These are phyloP conservation scores for Hygrophoropsis aurantiaca DNA, from an alignment of 768 basidiomycete species.

Conservation along the genomic window DNA sequence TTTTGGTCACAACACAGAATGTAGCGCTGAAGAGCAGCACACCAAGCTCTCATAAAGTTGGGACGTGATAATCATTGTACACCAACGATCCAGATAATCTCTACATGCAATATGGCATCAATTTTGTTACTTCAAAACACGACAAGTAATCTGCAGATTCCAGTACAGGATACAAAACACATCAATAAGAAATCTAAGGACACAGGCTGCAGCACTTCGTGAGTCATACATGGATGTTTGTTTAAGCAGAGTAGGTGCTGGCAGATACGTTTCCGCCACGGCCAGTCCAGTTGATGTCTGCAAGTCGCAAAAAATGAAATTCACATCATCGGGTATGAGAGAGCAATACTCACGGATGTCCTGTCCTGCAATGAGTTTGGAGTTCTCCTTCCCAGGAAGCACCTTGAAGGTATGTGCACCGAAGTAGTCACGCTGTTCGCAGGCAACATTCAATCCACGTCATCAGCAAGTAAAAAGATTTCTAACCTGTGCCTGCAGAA, in stretches of 20 bases:
- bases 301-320: conserved; percentile 3
- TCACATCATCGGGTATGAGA: background rate
- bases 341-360: conserved; percentile 77
- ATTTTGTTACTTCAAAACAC: conserved; percentile 13
- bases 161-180: conserved; percentile 12
- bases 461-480: background rate
- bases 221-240: background rate
- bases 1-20: no score
- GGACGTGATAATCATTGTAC: no score
- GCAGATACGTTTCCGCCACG: conserved; percentile 95
- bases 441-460: background rate
- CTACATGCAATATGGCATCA: conserved; percentile 8
- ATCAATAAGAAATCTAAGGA: conserved; percentile 15
- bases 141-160: conserved; percentile 10
- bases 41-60: no score
- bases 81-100: no score
- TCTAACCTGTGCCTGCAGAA: conserved; percentile 86
- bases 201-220: conserved; percentile 2
- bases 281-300: conserved; percentile 99
- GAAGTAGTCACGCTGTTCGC: conserved; percentile 90
- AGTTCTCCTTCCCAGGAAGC: conserved; percentile 88
- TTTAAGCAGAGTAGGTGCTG: conserved; percentile 74
- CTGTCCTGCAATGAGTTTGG: conserved; percentile 71
- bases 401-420: conserved; percentile 98
- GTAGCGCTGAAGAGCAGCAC: no score